phyloP scores from a whole-genome alignment of 2,329 filamentous ascomycete genomes.

The Coniochaeta ligniaria region DNA sequence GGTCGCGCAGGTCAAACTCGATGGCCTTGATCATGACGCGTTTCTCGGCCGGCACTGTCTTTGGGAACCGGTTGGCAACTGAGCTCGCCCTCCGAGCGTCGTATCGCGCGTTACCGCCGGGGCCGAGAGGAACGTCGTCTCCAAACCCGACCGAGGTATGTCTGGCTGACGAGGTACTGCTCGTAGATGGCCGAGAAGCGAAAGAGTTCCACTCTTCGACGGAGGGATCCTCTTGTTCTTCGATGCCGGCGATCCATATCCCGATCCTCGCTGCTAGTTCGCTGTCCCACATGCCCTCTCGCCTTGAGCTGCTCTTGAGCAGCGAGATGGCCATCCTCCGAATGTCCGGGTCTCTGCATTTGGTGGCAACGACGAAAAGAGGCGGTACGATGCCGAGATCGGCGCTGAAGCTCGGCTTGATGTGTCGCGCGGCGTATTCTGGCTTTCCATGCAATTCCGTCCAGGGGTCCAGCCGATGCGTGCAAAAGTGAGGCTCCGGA shows the following conservation, averaged over 20 bases:
- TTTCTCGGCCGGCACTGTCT: slow-evolving; percentile 40
- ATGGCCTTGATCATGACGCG: slow-evolving; percentile 49
- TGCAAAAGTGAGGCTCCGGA: slow-evolving; percentile 34
- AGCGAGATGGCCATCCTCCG: slow-evolving; percentile 56
- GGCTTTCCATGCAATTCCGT: slow-evolving; percentile 31
- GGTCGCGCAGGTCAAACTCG: slow-evolving; percentile 48
- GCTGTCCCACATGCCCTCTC: slow-evolving; percentile 66
- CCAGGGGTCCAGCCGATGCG: slow-evolving; percentile 27
- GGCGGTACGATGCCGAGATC: slow-evolving; percentile 59
- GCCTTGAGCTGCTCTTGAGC: slow-evolving; percentile 49
- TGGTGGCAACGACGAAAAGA: slow-evolving; percentile 59
- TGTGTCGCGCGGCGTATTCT: slow-evolving; percentile 38
- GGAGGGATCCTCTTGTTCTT: slow-evolving; percentile 35
- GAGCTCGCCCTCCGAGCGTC: slow-evolving; percentile 18
- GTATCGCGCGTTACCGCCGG: slow-evolving; percentile 37
- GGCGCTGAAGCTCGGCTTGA: slow-evolving; percentile 56
- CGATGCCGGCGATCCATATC: slow-evolving; percentile 46
- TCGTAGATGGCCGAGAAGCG: slow-evolving; percentile 14
- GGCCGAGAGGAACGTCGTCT: slow-evolving; percentile 26
- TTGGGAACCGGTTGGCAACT: slow-evolving; percentile 13
- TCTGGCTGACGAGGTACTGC: slow-evolving; percentile 14
- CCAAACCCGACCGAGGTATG: slow-evolving; percentile 25
- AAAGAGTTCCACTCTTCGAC: neutral
- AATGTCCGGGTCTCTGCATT: slow-evolving; percentile 50
- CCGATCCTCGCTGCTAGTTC: slow-evolving; percentile 48